A percentile compares a stretch with the other conserved stretches of the same genome.
These are phyloP conservation scores for Botrytis deweyae DNA, from an alignment of 2,329 filamentous ascomycete species.

Conservation along the genomic window DNA sequence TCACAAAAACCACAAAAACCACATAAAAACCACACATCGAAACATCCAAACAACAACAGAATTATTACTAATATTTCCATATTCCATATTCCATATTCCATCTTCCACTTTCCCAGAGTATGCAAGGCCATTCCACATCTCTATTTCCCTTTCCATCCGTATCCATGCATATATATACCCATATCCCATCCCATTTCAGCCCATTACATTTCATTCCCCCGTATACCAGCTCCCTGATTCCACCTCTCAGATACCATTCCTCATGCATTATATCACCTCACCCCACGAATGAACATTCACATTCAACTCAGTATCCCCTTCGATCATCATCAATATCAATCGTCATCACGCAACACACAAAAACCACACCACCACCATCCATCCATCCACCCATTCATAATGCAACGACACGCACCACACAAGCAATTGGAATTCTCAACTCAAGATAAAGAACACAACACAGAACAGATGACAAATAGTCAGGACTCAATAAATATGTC, in stretches of 20 bases:
- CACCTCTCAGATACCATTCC: background rate
- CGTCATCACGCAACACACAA: background rate
- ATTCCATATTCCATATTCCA: background rate
- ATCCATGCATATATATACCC: background rate
- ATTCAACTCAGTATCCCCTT: background rate
- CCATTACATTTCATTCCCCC: background rate
- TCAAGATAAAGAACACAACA: background rate
- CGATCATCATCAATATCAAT: background rate
- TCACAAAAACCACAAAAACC: too few species aligned
- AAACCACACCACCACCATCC: background rate
- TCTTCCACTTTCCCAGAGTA: background rate
- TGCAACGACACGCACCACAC: slow-evolving; percentile 11
- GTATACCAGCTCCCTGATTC: background rate
- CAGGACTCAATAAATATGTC: background rate
- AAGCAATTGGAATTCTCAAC: background rate
- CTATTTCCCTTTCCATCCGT: background rate
- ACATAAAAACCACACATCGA: background rate
- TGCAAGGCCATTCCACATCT: background rate
- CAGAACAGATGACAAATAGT: background rate
- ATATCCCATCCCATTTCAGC: background rate
- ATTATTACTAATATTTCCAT: background rate
- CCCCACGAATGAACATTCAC: background rate
- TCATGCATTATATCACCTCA: background rate
- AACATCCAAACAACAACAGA: background rate
- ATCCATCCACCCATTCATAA: background rate